Evolutionary conservation across 768 basidiomycete species (phyloP), one percentile per base, ranked within the genome.

Genomic region (Termitomyces sp.): DNA sequence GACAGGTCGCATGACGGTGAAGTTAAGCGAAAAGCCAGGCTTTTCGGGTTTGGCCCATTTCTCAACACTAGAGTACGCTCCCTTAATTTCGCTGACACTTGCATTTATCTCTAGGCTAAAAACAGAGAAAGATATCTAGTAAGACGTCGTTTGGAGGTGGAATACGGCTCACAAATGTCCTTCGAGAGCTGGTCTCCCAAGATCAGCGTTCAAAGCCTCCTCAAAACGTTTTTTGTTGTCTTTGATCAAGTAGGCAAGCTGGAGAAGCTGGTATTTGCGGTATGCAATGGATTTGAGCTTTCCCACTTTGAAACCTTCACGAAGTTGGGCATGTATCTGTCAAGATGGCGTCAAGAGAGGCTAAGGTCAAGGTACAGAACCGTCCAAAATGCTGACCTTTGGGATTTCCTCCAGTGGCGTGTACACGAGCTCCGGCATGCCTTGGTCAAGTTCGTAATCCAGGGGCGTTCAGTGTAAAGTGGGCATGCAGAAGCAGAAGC

Each of bases 261-360:
- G 82, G n/a, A 86, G 78, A 26, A 95, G 77, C 72, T 93, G 91
- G 44, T 84, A 79, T 71, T 86, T 92, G 65, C 93, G 79, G 66
- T 79, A 91, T 13, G 78, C 78, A 55, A 93, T 75, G n/a, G 82
- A 71, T 65, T 75, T 85, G 42, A 84, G 81, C 68, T 86, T 91
- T 16, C 89, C 88, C 1, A 83, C 72, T 32, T 72, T 72, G 70
- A 91, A 93, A 5, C 80, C 82, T n/a, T 75, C 73, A 27, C 72
- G 75, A 22, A 93, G 73, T 45, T 76, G 74, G 26, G 74, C 74
- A 54, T 83, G 82, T 56, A 87, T 83, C 88, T 90, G 53, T 30
- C 10, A 10, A 20, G 14, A 27, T 39, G 18, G 48, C 10, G 27
- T 27, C 43, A 46, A 24, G 27, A 20, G 18, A 16, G 30, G 12